Evolutionary conservation across 2,329 filamentous ascomycete genomes (phyloP), one percentile per base, ranked within the genome.

Genomic region (Monosporascus sp.): DNA sequence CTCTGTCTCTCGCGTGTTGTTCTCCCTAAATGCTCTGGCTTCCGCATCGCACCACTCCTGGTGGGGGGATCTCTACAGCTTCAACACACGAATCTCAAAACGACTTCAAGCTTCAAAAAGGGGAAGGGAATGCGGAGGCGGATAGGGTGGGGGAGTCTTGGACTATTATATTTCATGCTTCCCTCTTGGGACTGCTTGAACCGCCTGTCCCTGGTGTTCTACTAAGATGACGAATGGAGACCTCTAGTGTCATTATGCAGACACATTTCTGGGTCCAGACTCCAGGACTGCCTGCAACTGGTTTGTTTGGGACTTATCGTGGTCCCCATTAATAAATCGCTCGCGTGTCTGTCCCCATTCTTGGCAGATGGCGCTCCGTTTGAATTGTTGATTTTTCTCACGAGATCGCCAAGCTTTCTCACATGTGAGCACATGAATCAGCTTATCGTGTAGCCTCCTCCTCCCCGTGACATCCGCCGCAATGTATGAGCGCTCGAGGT

Each of bases 101-200:
- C 24, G 7, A 34, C 31, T 34, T 11, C 31, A 34, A n/a, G 7
- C 17, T 41, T 22, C 34, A 26, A 41, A 48, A 55, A 54, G 48
- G 47, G 54, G 49, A 55, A 55, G 55, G 56, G 50, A 57, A 47
- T 60, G 59, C 48, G 60, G 60, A 62, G 56, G 59, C 59, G 57
- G 60, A 57, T 61, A 59, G 22, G 27, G 19, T 48, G 52, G 49
- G 48, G 52, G 47, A 41, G 27, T 27, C 17, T 17, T 22, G 26
- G 40, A 36, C 41, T 50, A 49, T 50, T 53, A 53, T 53, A 53
- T 53, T 50, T 47, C 41, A 4, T 34, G 17, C 7, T 14, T 46
- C 26, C 7, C 43, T 46, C 43, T 22, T 22, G 24, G 26, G 14
- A 14, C 43, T 31, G 16, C n/a, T 17, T 26, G 43, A 20, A 34